These are phyloP conservation scores for Volvox reticuliferus DNA, from an alignment of 139 green algal species.

Conservation along the genomic window DNA sequence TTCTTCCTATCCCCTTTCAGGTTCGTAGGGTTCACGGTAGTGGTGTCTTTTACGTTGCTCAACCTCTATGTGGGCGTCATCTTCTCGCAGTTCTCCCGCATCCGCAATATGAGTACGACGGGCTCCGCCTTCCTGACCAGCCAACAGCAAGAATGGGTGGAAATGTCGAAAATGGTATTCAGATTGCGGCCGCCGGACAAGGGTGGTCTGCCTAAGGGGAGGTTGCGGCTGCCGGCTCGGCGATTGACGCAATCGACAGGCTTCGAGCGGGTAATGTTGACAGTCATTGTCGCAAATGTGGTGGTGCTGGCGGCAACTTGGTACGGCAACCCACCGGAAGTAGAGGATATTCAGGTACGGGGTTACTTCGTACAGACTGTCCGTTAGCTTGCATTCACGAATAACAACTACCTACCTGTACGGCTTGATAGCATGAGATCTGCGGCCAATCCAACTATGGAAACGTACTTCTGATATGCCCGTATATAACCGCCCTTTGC, in stretches of 20 bases:
- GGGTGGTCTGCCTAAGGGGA: slow-evolving; percentile 49
- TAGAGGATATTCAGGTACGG: background rate
- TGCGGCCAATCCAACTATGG: too few relatives aligned
- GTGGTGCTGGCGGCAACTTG: slow-evolving; percentile 66
- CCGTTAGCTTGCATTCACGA: too few relatives aligned
- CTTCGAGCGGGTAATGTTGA: slow-evolving; percentile 71
- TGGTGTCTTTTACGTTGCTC: slow-evolving; percentile 83
- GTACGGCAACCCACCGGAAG: slow-evolving; percentile 51
- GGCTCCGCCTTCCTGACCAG: slow-evolving; percentile 77
- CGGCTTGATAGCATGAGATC: too few relatives aligned
- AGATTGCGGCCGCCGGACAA: slow-evolving; percentile 72
- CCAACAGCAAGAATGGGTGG: slow-evolving; percentile 64
- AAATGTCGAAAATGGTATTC: slow-evolving; percentile 41
- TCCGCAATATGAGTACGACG: slow-evolving; percentile 74
- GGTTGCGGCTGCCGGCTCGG: slow-evolving; percentile 40
- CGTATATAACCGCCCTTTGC: too few relatives aligned
- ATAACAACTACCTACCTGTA: too few relatives aligned
- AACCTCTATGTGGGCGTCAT: slow-evolving; percentile 89
- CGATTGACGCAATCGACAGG: slow-evolving; percentile 39
- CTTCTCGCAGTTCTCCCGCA: slow-evolving; percentile 85
- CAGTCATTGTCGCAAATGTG: slow-evolving; percentile 71
- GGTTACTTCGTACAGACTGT: background rate
- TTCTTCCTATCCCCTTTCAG: background rate
- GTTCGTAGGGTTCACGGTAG: slow-evolving; percentile 79
- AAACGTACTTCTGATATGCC: too few relatives aligned